Conservation (phyloP, 176 grass and related monocot species). For the Eleusine coracana region DNA sequence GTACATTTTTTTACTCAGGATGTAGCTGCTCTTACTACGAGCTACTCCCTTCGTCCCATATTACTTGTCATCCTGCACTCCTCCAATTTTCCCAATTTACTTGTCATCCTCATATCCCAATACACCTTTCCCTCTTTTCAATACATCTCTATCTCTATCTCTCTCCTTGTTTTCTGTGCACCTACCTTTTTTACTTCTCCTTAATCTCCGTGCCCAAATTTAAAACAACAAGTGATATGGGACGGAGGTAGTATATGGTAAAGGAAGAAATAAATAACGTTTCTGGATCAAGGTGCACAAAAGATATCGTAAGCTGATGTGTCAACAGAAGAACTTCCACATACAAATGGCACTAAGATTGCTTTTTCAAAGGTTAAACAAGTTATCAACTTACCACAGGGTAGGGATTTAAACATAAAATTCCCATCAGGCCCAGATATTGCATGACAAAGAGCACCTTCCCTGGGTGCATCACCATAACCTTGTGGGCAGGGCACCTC, state of each 20-base stretch:
- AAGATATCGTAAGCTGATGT: constrained; percentile 21
- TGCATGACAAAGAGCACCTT: constrained; percentile 88
- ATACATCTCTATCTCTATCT: too few relatives aligned
- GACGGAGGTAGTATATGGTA: too few relatives aligned
- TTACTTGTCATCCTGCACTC: too few relatives aligned
- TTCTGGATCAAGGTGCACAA: background rate
- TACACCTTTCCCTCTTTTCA: too few relatives aligned
- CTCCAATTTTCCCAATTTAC: too few relatives aligned
- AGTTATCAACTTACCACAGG: constrained; percentile 85
- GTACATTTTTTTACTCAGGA: background rate
- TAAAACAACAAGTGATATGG: too few relatives aligned
- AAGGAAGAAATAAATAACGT: background rate
- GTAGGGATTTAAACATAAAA: constrained; percentile 81
- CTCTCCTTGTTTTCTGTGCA: too few relatives aligned
- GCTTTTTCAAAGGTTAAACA: constrained; percentile 18
- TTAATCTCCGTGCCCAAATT: too few relatives aligned
- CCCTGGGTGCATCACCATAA: constrained; percentile 59
- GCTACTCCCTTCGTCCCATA: background rate
- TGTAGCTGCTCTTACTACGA: constrained; percentile 11
- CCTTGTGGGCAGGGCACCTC: constrained; percentile 70
- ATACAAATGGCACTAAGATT: constrained; percentile 10
- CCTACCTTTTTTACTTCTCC: too few relatives aligned
- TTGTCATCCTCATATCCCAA: too few relatives aligned
- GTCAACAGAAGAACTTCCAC: constrained; percentile 22
- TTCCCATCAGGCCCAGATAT: constrained; percentile 84